Evolutionary conservation across 345 rosid genomes (phyloP), one percentile per base, ranked within the genome.

Genomic region (Mercurialis annua): DNA sequence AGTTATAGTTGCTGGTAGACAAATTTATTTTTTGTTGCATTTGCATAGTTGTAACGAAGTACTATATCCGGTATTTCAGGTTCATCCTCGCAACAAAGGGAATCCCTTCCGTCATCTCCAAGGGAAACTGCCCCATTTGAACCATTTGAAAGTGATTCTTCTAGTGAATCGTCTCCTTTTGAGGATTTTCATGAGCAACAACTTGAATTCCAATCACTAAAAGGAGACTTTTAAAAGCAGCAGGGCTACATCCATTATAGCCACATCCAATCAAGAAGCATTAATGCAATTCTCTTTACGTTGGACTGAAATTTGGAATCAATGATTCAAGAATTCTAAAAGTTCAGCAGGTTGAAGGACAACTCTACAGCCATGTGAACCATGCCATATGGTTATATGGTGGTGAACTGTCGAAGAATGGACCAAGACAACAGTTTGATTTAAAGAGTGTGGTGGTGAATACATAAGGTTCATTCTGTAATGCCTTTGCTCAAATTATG

Each of bases 21-120:
- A 21, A n/a, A 53, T 27, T 55, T n/a, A 16, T 20, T 55, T 55
- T 4, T 27, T 55, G 18, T n/a, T n/a, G 6, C 14, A 24, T 6
- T 54, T 23, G 31, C 7, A 7, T 51, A 33, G 17, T 58, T 38
- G 61, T 14, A 12, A 16, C 23, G 23, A 44, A 17, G 6, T 29
- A 55, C 30, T 54, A n/a, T 18, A 26, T 9, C 15, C 17, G 56
- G 52, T n/a, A 10, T 48, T n/a, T 15, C 88, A 93, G 98, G 96
- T 77, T 83, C 97, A 43, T 73, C 86, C 27, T 88, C 97, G 5
- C 91, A 81, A 75, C 92, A 78, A 63, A 80, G 81, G 64, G 94
- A 91, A 4, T 85, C 90, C 21, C 83, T 86, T 73, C 91, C 95
- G 30, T 81, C 87, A 34, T 89, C 99, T 49, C 97, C 98, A 31